Conservation (phyloP, 108 stramenopile species). For the Parietichytrium sp. region DNA sequence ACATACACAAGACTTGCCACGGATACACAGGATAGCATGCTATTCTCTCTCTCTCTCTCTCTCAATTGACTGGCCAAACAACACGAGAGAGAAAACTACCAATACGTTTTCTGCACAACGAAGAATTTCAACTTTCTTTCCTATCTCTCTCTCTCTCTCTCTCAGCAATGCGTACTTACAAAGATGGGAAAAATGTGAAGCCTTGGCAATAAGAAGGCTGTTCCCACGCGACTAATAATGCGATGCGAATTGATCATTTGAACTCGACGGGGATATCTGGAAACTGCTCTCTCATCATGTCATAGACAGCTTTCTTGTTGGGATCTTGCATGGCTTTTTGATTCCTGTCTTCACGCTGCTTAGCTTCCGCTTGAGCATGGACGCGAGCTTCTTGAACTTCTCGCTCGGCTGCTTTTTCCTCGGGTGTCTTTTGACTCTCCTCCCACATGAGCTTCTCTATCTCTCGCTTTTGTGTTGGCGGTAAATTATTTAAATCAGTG, state of each 20-base stretch:
- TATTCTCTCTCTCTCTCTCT: too few species aligned
- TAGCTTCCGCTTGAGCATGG: not conserved
- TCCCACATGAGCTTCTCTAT: too few species aligned
- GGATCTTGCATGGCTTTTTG: conserved; percentile 29
- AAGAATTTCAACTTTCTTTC: not conserved
- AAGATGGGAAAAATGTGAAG: not conserved
- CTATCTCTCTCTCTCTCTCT: not conserved
- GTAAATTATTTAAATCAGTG: not conserved
- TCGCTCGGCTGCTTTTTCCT: too few species aligned
- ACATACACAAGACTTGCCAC: too few species aligned
- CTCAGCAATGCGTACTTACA: not conserved
- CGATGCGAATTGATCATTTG: not conserved
- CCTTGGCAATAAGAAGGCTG: not conserved
- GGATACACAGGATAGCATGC: too few species aligned
- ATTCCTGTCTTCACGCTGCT: not conserved
- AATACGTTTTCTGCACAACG: too few species aligned
- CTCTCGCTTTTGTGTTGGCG: not conserved
- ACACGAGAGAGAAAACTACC: too few species aligned
- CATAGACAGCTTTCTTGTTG: not conserved
- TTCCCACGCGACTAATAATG: not conserved
- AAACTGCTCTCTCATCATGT: not conserved
- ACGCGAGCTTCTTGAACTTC: too few species aligned
- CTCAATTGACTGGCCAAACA: too few species aligned
- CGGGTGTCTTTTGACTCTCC: too few species aligned
- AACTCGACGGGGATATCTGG: conserved; percentile 12